Conservation (phyloP, 2,329 filamentous ascomycete genomes). For the Aspergillus hortae region DNA sequence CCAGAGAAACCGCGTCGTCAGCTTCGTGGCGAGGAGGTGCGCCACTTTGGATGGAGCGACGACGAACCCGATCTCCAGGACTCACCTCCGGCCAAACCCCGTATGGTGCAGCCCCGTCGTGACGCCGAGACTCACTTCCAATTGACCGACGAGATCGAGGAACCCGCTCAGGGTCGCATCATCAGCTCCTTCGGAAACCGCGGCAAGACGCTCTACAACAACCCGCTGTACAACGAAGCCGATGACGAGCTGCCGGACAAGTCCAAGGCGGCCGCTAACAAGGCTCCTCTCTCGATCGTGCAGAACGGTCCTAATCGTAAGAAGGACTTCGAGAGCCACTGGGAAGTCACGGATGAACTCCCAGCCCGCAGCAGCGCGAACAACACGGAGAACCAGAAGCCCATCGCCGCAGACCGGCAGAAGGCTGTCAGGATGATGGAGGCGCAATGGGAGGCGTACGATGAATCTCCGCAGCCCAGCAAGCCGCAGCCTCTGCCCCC, state of each 20-base stretch:
- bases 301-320: constrained; percentile 70
- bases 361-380: constrained; percentile 30
- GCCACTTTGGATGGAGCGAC: constrained; percentile 72
- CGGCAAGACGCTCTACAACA: constrained; percentile 70
- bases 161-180: constrained; percentile 36
- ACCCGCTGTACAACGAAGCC: constrained; percentile 66
- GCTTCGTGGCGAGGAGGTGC: constrained; percentile 64
- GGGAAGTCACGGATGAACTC: constrained; percentile 63
- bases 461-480: constrained; percentile 32
- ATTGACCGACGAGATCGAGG: constrained; percentile 69
- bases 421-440: constrained; percentile 74
- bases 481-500: constrained; percentile 23
- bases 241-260: constrained; percentile 31
- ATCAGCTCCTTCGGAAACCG: constrained; percentile 60
- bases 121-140: constrained; percentile 83
- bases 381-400: constrained; percentile 29
- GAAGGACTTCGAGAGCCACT: constrained; percentile 76
- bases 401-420: constrained; percentile 56
- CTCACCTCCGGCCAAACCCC: constrained; percentile 48
- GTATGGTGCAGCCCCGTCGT: constrained; percentile 66
- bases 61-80: constrained; percentile 50
- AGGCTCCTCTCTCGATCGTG: constrained; percentile 59
- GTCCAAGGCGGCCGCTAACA: constrained; percentile 14
- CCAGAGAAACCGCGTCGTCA: constrained; percentile 71
- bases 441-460: constrained; percentile 48